phyloP scores from a whole-genome alignment of 2,329 filamentous ascomycete genomes.

The Chaetothyriales sp. region DNA sequence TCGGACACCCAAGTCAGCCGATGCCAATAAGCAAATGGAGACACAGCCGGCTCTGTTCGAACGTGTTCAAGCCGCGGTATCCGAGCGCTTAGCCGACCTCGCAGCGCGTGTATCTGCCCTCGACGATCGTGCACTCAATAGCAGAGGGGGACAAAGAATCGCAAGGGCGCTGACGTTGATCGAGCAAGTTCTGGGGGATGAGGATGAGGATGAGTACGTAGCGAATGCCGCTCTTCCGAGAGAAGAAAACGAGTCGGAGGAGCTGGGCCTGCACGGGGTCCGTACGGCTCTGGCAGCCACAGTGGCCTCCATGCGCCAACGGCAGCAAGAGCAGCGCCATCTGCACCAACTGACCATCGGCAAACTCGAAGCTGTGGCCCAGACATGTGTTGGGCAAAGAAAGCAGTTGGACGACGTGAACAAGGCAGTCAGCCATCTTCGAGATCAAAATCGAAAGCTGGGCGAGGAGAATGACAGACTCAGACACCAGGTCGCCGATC shows the following conservation, averaged over 20 bases:
- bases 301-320: slow-evolving; percentile 16
- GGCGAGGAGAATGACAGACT: slow-evolving; percentile 10
- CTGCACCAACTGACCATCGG: slow-evolving; percentile 14
- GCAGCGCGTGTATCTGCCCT: slow-evolving; percentile 12
- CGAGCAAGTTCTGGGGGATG: slow-evolving; percentile 10
- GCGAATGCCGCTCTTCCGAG: slow-evolving; percentile 16
- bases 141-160: slow-evolving; percentile 6
- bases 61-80: slow-evolving; percentile 1
- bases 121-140: slow-evolving; percentile 10
- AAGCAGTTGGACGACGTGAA: slow-evolving; percentile 9
- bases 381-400: slow-evolving; percentile 15
- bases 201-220: slow-evolving; percentile 18
- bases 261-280: not conserved
- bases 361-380: slow-evolving; percentile 16
- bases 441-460: slow-evolving; percentile 9
- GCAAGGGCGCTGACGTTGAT: slow-evolving; percentile 6
- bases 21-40: slow-evolving; percentile 3
- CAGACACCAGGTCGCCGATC: slow-evolving; percentile 4
- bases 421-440: slow-evolving; percentile 9
- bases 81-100: slow-evolving; percentile 11
- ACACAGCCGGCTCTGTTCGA: slow-evolving; percentile 1
- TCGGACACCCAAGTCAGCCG: slow-evolving; percentile 6
- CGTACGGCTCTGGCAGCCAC: slow-evolving; percentile 9
- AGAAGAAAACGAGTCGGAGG: not conserved
- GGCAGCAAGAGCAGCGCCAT: slow-evolving; percentile 17